Base-by-base conservation (phyloP, 495 filamentous ascomycete species). In the Lindgomyces ingoldianus region DNA sequence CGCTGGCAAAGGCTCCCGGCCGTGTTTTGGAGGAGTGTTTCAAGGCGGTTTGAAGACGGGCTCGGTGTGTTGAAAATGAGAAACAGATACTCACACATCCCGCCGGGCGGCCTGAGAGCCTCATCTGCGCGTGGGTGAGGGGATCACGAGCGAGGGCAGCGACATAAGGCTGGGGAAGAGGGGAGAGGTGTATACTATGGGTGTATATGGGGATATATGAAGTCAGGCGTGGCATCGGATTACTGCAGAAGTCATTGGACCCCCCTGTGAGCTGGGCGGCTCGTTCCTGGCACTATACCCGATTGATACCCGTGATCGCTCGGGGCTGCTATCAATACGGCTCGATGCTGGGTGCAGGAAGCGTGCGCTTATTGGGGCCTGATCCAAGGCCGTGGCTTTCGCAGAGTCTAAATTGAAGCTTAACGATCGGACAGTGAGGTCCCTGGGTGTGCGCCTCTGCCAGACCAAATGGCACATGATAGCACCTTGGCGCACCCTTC, bases 81-180 rank as follows among this genome's bases (percentile, higher is more conserved):
- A 46, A 46, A 54, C 41, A 29, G 56, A 33, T 8, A 67, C 57
- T 67, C 29, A 67, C 64, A 67, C 64, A 67, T 60, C 29, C 57
- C 64, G 57, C 56, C 55, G 52, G 62, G 27, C 48, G 29, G 62
- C 49, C 33, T 27, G 54, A 14, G 57, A 10, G 14, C 62, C 33
- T 65, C 62, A 65, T 65, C 36, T 39, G 62, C 22, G 46, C 39
- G 36, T 48, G 48, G 36, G 9, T 33, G 21, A 42, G 18, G 16
- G 26, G 25, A 19, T 41, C 55, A 47, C 14, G 46, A 44, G 27
- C 30, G 42, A 14, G 21, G 16, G 25, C 21, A 19, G 44, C 44
- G 51, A 29, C 55, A 47, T 53, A 58, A 22, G 61, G 58, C 58
- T 21, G 47, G 3, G 27, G 30, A 26, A 6, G 14, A 39, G 33